phyloP scores from a whole-genome alignment of 768 basidiomycete species.

The Mycena belliarum region DNA sequence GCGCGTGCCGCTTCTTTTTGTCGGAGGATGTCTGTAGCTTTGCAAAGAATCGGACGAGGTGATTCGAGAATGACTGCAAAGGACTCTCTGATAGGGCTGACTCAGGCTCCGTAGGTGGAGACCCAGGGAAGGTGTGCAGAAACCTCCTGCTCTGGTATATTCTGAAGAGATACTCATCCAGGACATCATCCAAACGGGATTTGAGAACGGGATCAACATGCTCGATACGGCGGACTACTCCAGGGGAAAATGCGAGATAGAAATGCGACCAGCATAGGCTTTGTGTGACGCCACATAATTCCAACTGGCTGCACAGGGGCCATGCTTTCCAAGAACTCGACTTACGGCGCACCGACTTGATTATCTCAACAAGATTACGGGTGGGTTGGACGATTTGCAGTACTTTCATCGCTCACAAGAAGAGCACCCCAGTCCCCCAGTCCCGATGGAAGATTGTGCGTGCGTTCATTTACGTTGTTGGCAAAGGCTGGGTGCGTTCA shows the following conservation, averaged over 20 bases:
- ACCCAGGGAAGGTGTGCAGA: slow-evolving; percentile 52
- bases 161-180: slow-evolving; percentile 19
- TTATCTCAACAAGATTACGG: slow-evolving; percentile 75
- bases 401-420: neutral
- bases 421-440: no score
- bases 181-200: slow-evolving; percentile 80
- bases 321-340: slow-evolving; percentile 75
- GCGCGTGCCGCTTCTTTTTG: slow-evolving; percentile 17
- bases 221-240: slow-evolving; percentile 71
- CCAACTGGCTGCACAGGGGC: slow-evolving; percentile 42
- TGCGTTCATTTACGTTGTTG: slow-evolving; percentile 78
- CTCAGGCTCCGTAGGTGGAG: slow-evolving; percentile 47
- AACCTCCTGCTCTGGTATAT: neutral
- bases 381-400: slow-evolving; percentile 29
- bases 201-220: slow-evolving; percentile 76
- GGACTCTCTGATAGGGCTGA: slow-evolving; percentile 16
- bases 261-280: slow-evolving; percentile 44
- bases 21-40: slow-evolving; percentile 17
- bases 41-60: neutral
- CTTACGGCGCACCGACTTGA: slow-evolving; percentile 62
- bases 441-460: slow-evolving; percentile 77
- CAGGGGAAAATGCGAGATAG: slow-evolving; percentile 66
- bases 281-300: neutral
- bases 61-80: neutral
- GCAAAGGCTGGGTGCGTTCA: slow-evolving; percentile 53